Conservation (phyloP, 257 asterid genomes). For the Solanum tarijense region DNA sequence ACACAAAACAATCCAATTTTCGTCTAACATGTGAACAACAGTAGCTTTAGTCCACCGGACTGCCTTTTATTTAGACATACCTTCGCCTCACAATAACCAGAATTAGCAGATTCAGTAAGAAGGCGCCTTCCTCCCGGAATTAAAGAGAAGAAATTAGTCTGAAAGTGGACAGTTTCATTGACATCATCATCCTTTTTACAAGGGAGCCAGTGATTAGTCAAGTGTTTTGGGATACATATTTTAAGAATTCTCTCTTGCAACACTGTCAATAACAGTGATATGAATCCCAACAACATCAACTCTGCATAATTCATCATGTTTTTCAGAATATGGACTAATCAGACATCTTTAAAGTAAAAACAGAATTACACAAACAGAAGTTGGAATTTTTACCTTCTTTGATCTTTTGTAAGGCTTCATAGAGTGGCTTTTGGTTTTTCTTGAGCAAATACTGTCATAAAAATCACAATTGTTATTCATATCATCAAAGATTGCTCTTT, state of each 20-base stretch:
- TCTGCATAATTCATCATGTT: constrained; percentile 26
- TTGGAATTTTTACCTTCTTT: constrained; percentile 42
- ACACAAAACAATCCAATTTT: too few species aligned
- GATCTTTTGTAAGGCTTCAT: constrained; percentile 53
- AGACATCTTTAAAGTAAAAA: background rate
- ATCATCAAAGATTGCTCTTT: background rate
- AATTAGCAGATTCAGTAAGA: constrained; percentile 16
- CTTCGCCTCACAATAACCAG: constrained; percentile 24
- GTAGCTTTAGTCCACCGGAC: background rate
- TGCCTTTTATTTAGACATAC: constrained; percentile 3
- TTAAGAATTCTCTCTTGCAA: constrained; percentile 27
- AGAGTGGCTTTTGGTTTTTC: constrained; percentile 49
- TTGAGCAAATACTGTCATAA: constrained; percentile 36
- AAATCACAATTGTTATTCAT: background rate
- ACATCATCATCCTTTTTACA: constrained; percentile 22
- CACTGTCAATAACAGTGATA: constrained; percentile 49
- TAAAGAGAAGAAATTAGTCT: constrained; percentile 9
- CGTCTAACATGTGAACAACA: background rate
- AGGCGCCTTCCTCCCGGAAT: constrained; percentile 22
- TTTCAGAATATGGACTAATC: background rate
- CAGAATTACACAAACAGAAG: background rate
- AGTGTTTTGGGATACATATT: constrained; percentile 41
- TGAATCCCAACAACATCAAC: constrained; percentile 71
- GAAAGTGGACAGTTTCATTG: constrained; percentile 11
- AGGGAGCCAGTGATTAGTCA: constrained; percentile 48